Base-by-base conservation (phyloP, 495 filamentous ascomycete species). In the Wilcoxina mikolae region DNA sequence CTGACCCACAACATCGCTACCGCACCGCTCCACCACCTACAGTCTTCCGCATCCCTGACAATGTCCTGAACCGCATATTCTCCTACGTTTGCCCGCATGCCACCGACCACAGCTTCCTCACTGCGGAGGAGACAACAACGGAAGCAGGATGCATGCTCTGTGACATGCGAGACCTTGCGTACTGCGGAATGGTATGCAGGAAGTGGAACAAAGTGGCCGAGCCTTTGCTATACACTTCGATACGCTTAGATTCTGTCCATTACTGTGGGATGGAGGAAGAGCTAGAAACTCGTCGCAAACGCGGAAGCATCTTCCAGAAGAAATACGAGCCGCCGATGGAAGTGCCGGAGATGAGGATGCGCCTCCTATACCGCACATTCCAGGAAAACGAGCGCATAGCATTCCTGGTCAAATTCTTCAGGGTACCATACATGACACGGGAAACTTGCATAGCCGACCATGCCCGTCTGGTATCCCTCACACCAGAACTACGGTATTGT, bases 371-470 rank as follows among this genome's bases (percentile, higher is more conserved):
- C 65, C 79, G 85, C 39, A 81, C 87, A 0, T 78, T 96, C 29
- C 77, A 89, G 54, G 82, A 89, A 28, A 79, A 83, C 26, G 74
- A 75, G 23, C 73, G 74, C 27, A 70, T 91, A 15, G 87, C 78
- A 0, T 65, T 70, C 3, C 71, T 76, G 24, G 85, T 95, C 10
- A 70, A 82, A 56, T 84, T 81, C 53, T 71, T 98, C 51, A 90
- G 94, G 70, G 82, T 84, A 61, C 85, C 91, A n/a, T 96, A 95
- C 67, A 95, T 95, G 91, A 82, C 87, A 43, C 80, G 91, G 41
- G 90, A 95, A 69, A 82, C 83, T 4, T 84, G 77, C 71, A 88
- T 87, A 67, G 73, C 84, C 31, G 83, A 86, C 54, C 77, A 95
- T 50, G 91, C 91, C 15, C 78, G 87, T 41, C 85, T 83, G 20